Conservation (phyloP, 2,329 filamentous ascomycete species). For the Lasiodiplodia gonubiensis region DNA sequence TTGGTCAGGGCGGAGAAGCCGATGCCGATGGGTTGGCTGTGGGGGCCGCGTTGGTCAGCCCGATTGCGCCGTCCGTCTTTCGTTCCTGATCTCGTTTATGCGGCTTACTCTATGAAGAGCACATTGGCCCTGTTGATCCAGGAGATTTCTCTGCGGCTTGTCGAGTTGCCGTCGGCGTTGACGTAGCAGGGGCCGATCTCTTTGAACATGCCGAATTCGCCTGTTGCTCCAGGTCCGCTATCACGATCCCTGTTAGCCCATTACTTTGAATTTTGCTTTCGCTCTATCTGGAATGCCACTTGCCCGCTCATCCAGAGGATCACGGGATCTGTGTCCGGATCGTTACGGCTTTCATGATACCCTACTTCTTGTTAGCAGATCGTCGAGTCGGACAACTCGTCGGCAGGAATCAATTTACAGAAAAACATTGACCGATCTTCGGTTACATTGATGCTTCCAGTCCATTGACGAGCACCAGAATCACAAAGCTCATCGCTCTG, state of each 20-base stretch:
- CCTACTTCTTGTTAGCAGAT: background rate
- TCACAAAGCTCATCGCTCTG: background rate
- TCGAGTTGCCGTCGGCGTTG: background rate
- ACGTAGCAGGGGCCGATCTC: background rate
- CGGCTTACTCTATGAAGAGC: constrained; percentile 1
- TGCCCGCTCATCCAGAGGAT: constrained; percentile 2
- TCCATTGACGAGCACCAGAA: background rate
- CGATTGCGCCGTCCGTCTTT: background rate
- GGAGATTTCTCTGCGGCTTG: background rate
- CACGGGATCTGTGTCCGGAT: background rate
- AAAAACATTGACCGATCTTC: background rate
- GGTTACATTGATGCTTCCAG: background rate
- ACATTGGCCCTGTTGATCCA: background rate
- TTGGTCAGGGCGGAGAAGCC: background rate
- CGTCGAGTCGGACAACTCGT: background rate
- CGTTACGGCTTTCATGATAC: background rate
- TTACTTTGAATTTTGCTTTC: background rate
- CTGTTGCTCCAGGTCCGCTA: background rate
- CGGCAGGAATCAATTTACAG: background rate
- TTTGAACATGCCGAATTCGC: constrained; percentile 6
- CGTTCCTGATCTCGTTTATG: background rate
- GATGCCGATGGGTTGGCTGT: constrained; percentile 2
- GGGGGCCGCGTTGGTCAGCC: background rate
- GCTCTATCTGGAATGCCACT: background rate
- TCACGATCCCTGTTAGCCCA: background rate